Base-by-base conservation (phyloP, 495 filamentous ascomycete genomes). In the Wilcoxina mikolae region DNA sequence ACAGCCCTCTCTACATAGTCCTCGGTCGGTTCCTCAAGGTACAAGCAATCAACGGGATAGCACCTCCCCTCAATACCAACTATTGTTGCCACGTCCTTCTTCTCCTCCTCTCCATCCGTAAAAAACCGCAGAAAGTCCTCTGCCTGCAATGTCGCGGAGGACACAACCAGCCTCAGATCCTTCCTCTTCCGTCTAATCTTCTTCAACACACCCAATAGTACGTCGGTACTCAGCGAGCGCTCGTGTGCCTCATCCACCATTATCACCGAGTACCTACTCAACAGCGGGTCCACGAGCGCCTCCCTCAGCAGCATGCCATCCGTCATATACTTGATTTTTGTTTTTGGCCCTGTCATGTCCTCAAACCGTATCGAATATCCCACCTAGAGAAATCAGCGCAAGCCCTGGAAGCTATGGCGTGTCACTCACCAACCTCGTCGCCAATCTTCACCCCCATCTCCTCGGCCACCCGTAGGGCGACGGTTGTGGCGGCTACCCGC, bases 171-270 rank as follows among this genome's bases (percentile, higher is more conserved):
- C 7, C 89, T 76, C 38, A 96, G 71, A 43, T 95, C 90, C 27
- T 83, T 76, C 28, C 91, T 76, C 68, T 78, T 81, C 68, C 80
- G 88, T 53, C 78, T 69, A 57, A 99, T 91, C 67, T 96, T 96
- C 71, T 95, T 96, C 38, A 99, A 65, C n/a, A 95, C 72, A 0
- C 91, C 89, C 33, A 99, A 78, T 3, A 99, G 76, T 33, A 99
- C 78, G 61, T 99, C 91, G 4, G 89, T 89, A 69, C 89, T 94
- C 53, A 99, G 75, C 56, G 87, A 94, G 51, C 93, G 78, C 68
- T 99, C 91, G 69, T 99, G 91, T 25, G 93, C 93, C 67, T 99
- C 91, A 65, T 99, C 91, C 22, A 99, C 83, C 90, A 96, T 99
- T 62, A 99, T 86, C 29, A 96, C 85, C 4, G 87, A 94, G 67